phyloP scores from a whole-genome alignment of 148 eudicot genomes.

The Spergularia marina region DNA sequence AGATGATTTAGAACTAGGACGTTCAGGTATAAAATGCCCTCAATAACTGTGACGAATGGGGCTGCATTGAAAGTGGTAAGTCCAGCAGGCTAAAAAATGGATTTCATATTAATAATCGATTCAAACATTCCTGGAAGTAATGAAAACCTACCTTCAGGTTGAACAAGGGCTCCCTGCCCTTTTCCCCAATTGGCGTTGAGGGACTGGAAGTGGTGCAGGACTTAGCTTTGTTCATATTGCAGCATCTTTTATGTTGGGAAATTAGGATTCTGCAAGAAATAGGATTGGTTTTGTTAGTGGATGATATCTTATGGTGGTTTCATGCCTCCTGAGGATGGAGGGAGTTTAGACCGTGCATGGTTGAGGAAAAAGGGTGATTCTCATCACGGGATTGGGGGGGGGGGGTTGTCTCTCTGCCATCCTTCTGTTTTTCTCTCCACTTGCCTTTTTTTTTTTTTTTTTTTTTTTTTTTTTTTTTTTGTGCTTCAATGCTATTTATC shows the following conservation, averaged over 20 bases:
- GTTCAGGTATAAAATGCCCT: background rate
- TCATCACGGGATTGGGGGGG: background rate
- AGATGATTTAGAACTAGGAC: background rate
- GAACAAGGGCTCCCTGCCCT: background rate
- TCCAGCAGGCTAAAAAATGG: background rate
- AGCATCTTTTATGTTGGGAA: background rate
- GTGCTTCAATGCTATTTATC: background rate
- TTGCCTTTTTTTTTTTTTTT: too few relatives aligned
- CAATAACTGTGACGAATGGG: background rate
- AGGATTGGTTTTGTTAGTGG: background rate
- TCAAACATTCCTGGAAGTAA: background rate
- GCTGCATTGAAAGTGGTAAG: background rate
- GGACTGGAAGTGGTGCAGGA: background rate
- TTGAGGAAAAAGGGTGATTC: background rate
- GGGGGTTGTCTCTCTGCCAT: background rate
- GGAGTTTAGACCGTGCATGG: background rate
- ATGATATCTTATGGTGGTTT: background rate
- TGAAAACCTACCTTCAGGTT: background rate
- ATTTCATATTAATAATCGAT: background rate
- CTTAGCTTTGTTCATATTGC: background rate
- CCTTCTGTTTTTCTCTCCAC: background rate
- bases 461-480: background rate
- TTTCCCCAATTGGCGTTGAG: background rate
- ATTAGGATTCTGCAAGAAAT: background rate
- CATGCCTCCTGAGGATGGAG: background rate